A percentile compares a stretch with the other conserved stretches of the same genome.
phyloP scores from a whole-genome alignment of 768 basidiomycete genomes.

The Mycena floridula region DNA sequence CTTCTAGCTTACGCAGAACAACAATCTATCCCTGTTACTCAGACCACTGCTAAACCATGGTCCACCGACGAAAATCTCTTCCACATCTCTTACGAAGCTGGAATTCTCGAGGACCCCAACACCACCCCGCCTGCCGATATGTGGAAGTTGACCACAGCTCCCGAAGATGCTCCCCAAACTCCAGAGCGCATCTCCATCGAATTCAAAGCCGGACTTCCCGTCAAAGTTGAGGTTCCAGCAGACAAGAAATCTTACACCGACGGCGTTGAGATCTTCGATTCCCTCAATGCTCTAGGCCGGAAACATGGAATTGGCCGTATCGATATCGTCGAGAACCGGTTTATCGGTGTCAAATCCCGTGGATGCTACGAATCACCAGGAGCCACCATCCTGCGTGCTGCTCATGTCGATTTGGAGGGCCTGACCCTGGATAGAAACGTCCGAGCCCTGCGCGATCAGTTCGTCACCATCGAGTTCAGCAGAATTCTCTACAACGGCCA shows the following conservation, averaged over 20 bases:
- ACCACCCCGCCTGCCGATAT: constrained; percentile 91
- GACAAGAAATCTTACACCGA: constrained; percentile 71
- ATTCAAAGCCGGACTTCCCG: constrained; percentile 82
- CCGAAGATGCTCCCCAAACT: constrained; percentile 71
- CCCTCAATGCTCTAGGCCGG: constrained; percentile 85
- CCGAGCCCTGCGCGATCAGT: constrained; percentile 89
- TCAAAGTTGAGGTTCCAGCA: constrained; percentile 63
- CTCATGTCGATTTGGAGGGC: constrained; percentile 96
- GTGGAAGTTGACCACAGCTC: constrained; percentile 94
- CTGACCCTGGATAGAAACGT: constrained; percentile 98
- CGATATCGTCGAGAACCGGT: constrained; percentile 99
- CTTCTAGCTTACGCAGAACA: constrained; percentile 86
- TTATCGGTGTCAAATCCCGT: constrained; percentile 98
- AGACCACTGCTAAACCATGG: constrained; percentile 97
- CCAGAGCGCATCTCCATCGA: constrained; percentile 83
- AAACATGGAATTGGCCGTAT: constrained; percentile 96
- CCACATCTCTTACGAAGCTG: constrained; percentile 99
- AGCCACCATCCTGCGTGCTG: constrained; percentile 90
- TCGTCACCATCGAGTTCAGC: constrained; percentile 85
- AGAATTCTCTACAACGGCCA: constrained; percentile 96
- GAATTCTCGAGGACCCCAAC: constrained; percentile 96
- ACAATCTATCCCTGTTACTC: constrained; percentile 87
- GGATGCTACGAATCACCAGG: constrained; percentile 99
- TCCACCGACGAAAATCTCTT: constrained; percentile 99
- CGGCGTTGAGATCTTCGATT: constrained; percentile 88